Percentiles rank a stretch among this genome's conserved stretches.
These are phyloP conservation scores for Coelastrella sp. DNA, from an alignment of 139 green algal genomes.

Conservation along the genomic window DNA sequence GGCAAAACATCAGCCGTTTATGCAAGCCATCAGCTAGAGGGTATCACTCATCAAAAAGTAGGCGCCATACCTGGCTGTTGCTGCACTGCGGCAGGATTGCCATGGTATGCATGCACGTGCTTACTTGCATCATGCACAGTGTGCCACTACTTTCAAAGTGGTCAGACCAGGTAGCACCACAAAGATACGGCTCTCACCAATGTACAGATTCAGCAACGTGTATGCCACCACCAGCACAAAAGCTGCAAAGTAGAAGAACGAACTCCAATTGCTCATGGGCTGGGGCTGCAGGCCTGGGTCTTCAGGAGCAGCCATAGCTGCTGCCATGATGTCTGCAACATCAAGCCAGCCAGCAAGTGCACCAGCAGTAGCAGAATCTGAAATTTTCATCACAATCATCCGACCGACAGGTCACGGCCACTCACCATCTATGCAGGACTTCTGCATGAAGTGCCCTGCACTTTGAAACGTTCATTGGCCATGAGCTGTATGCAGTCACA, in stretches of 20 bases:
- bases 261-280: constrained; percentile 64
- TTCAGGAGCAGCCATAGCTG: constrained; percentile 65
- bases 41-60: neutral
- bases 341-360: neutral
- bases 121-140: too few species aligned
- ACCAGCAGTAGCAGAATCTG: neutral
- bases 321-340: constrained; percentile 26
- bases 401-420: neutral
- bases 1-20: neutral
- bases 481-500: too few species aligned
- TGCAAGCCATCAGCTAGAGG: too few species aligned
- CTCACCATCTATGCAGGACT: neutral
- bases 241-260: constrained; percentile 80
- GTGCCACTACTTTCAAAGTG: too few species aligned
- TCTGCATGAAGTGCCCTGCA: too few species aligned
- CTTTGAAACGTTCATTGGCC: too few species aligned
- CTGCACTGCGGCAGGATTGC: neutral
- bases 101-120: neutral
- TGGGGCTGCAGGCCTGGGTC: constrained; percentile 71
- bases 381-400: neutral
- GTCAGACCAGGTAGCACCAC: neutral
- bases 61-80: neutral
- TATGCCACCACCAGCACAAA: constrained; percentile 87
- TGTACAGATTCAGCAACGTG: constrained; percentile 88
- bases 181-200: constrained; percentile 46